Conservation (phyloP, 2,329 filamentous ascomycete species). For the Gnomoniopsis smithogilvyi region DNA sequence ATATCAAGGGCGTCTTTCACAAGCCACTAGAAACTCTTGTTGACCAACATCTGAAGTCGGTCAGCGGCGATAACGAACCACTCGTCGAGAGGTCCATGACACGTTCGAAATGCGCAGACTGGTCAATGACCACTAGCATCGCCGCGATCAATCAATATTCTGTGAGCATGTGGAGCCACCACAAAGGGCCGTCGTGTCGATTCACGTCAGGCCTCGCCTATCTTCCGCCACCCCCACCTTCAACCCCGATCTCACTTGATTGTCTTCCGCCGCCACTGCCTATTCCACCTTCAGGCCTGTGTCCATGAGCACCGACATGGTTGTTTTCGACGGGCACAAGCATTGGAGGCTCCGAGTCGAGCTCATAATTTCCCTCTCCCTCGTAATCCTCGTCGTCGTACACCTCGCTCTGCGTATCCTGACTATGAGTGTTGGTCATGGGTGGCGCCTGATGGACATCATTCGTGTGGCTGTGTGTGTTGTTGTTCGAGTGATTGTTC, state of each 20-base stretch:
- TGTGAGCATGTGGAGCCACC: not conserved
- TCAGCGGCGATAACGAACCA: not conserved
- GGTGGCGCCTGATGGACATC: constrained; percentile 15
- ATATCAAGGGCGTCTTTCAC: not conserved
- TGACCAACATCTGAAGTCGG: not conserved
- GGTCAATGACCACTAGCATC: not conserved
- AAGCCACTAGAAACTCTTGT: not conserved
- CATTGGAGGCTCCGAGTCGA: constrained; percentile 10
- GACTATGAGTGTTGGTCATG: constrained; percentile 24
- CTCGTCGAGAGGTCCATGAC: not conserved
- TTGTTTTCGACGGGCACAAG: not conserved
- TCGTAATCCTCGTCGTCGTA: constrained; percentile 19
- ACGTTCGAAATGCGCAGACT: not conserved
- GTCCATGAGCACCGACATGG: not conserved
- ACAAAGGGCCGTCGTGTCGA: not conserved
- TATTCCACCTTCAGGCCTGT: constrained; percentile 4
- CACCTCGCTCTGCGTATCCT: constrained; percentile 16
- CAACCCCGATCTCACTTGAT: not conserved
- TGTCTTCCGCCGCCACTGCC: not conserved
- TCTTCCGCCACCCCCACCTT: not conserved
- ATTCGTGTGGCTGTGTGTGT: constrained; percentile 17
- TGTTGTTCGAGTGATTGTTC: constrained; percentile 29
- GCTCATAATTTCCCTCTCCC: constrained; percentile 13
- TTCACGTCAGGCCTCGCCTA: not conserved
- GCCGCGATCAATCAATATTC: not conserved